Evolutionary conservation across 768 basidiomycete species (phyloP), one percentile per base, ranked within the genome.

Genomic region (Mycena vitilis): DNA sequence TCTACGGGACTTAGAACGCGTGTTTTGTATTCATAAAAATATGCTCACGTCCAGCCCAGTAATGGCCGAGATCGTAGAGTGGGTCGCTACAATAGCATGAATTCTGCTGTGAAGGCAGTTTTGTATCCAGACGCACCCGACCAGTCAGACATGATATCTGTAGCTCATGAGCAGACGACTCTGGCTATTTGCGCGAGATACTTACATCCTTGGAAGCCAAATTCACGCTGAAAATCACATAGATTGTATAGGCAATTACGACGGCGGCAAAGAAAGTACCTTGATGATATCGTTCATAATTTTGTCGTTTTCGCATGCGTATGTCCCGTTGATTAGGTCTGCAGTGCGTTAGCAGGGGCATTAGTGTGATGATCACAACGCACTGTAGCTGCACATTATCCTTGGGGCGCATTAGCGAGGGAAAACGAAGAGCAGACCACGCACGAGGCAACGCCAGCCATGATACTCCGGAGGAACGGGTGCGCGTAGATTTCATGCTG

Each of bases 101-200:
- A 18, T n/a, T 47, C 10, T 8, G 37, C 6, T 16, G 5, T 61
- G 22, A 44, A 25, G 30, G 10, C 48, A 10, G 13, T 30, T 36
- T 53, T 7, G 25, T 2, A 40, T 34, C 7, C 15, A 23, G 20
- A 51, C 84, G 75, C 73, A 85, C 83, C 92, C 54, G 76, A 72
- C 92, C 92, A 94, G 77, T 94, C 93, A 15, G 89, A 89, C 88
- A 92, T 87, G 58, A 94, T 84, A 75, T 84, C 87, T 87, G 64
- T 18, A 34, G 60, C 45, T 23, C 15, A 56, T 64, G 15, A 63
- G 45, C 61, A 4, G 54, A 42, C 13, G 23, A 22, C 13, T 20
- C 30, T 11, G 38, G 22, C 18, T 23, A 57, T 30, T 7, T 6
- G n/a, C 20, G 13, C 42, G 56, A 44, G 2, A n/a, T 1, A 80